Percentiles rank a stretch among this genome's conserved stretches.
These are phyloP conservation scores for Aureobasidium sp. DNA, from an alignment of 2,329 filamentous ascomycete genomes.

Conservation along the genomic window DNA sequence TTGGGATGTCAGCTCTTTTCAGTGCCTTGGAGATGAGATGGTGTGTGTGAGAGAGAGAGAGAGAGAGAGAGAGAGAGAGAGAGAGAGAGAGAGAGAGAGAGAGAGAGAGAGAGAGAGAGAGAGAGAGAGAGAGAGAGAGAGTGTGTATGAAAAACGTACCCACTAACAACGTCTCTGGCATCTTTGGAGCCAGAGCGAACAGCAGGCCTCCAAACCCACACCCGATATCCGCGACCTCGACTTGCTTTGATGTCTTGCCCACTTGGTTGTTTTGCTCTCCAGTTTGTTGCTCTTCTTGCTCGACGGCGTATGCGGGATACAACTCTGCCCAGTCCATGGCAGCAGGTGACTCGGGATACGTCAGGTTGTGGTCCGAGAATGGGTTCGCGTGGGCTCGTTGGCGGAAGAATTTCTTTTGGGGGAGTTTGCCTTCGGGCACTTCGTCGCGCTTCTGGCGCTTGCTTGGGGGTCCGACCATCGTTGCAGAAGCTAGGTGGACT, in stretches of 20 bases:
- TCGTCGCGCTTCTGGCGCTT: conserved; percentile 43
- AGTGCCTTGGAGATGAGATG: no score
- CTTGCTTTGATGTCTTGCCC: conserved; percentile 53
- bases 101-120: no score
- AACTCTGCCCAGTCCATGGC: conserved; percentile 87
- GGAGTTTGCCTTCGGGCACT: conserved; percentile 52
- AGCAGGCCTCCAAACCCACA: conserved; percentile 92
- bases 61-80: no score
- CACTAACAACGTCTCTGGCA: conserved; percentile 76
- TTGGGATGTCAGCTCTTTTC: neutral
- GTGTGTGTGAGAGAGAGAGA: no score
- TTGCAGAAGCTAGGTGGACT: neutral
- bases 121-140: no score
- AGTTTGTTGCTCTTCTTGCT: conserved; percentile 25
- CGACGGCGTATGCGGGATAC: conserved; percentile 64
- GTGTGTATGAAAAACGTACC: no score
- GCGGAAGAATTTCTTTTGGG: conserved; percentile 92
- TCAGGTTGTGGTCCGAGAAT: conserved; percentile 86
- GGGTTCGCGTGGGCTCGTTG: conserved; percentile 97
- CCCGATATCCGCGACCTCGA: conserved; percentile 93
- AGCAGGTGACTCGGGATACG: conserved; percentile 71
- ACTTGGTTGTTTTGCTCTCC: conserved; percentile 19
- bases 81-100: no score
- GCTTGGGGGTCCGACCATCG: conserved; percentile 32
- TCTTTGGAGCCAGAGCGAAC: conserved; percentile 71